These are phyloP conservation scores for Hymenoscyphus albidus DNA, from an alignment of 2,329 filamentous ascomycete species.

Conservation along the genomic window DNA sequence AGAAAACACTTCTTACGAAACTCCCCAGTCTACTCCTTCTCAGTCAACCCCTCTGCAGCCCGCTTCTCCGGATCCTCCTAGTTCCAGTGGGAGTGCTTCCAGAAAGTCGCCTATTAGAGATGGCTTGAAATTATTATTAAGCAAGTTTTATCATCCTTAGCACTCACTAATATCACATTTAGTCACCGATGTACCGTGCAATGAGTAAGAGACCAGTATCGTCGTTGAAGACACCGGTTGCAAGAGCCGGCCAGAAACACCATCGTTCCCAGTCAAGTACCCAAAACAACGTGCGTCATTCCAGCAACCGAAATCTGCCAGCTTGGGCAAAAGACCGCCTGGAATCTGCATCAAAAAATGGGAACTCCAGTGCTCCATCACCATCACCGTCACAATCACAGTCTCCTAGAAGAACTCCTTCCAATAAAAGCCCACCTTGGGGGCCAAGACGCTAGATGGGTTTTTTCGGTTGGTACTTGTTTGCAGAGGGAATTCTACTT, in stretches of 20 bases:
- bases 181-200: conserved; percentile 11
- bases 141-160: background rate
- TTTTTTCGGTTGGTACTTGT: background rate
- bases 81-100: background rate
- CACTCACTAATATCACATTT: conserved; percentile 6
- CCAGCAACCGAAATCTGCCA: background rate
- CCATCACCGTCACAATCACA: background rate
- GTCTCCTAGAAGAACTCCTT: background rate
- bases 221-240: background rate
- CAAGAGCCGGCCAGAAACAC: background rate
- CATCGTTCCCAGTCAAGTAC: background rate
- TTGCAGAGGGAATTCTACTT: background rate
- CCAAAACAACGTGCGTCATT: background rate
- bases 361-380: background rate
- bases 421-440: background rate
- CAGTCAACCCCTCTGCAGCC: background rate
- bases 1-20: background rate
- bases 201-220: conserved; percentile 9
- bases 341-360: background rate
- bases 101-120: background rate
- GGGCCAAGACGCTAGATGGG: background rate
- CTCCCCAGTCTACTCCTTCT: background rate
- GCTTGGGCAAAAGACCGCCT: background rate
- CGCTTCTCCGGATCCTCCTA: background rate
- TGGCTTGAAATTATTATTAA: background rate